phyloP scores from a whole-genome alignment of 2,329 filamentous ascomycete species.

The Lachnellula arida region DNA sequence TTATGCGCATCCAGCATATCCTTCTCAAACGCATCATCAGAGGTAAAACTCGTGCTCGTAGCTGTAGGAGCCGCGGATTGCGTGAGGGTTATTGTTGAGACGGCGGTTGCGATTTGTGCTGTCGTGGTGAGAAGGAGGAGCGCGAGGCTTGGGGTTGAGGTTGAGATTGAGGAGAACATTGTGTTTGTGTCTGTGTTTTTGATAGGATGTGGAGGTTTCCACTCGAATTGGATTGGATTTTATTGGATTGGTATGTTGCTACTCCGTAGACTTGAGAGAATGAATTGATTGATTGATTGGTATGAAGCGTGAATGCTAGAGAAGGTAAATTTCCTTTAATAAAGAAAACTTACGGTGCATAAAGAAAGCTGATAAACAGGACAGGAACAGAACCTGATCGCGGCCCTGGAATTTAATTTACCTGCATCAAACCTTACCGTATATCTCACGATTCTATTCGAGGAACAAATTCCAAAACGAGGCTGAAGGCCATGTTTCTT shows the following conservation, averaged over 20 bases:
- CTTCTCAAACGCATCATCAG: slow-evolving; percentile 37
- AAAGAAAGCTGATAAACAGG: not conserved
- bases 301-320: not conserved
- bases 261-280: not conserved
- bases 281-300: not conserved
- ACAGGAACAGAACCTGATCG: not conserved
- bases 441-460: not conserved
- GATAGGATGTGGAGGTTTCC: not conserved
- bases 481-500: slow-evolving; percentile 4
- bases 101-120: not conserved
- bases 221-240: too few relatives aligned
- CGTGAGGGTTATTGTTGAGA: slow-evolving; percentile 41
- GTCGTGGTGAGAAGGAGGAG: not conserved
- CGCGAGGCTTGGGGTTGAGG: not conserved
- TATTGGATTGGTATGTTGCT: too few relatives aligned
- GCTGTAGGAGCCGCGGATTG: slow-evolving; percentile 2
- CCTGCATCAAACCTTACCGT: too few relatives aligned
- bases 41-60: slow-evolving; percentile 34
- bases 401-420: too few relatives aligned
- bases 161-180: not conserved
- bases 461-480: not conserved
- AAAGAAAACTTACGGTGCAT: not conserved
- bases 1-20: slow-evolving; percentile 65
- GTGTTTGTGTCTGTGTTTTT: not conserved
- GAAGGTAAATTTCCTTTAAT: not conserved